Conservation (phyloP, 2,329 filamentous ascomycete species). For the Cadophora sp. region DNA sequence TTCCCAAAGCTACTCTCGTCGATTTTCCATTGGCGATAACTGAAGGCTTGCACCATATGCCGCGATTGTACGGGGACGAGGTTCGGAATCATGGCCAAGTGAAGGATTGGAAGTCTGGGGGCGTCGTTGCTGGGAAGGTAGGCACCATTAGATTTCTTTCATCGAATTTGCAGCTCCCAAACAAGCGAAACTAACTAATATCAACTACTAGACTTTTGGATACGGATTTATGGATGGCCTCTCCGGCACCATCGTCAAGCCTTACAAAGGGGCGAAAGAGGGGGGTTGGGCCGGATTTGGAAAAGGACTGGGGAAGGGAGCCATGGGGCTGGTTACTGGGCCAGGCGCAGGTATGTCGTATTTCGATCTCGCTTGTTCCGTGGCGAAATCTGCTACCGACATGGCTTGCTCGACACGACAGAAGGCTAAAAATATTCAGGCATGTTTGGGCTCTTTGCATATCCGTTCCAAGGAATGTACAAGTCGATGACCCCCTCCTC, state of each 20-base stretch:
- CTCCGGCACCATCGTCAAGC: conserved; percentile 18
- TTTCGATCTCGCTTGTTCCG: too few species aligned
- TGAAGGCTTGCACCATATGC: conserved; percentile 23
- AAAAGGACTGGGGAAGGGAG: conserved; percentile 18
- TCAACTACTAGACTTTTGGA: conserved; percentile 23
- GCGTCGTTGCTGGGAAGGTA: conserved; percentile 22
- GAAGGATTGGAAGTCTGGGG: conserved; percentile 21
- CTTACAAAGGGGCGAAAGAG: conserved; percentile 25
- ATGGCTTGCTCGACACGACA: too few species aligned
- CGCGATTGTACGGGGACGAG: conserved; percentile 23
- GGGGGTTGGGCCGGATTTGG: conserved; percentile 20
- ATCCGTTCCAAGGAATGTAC: too few species aligned
- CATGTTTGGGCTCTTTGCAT: too few species aligned
- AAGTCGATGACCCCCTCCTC: too few species aligned
- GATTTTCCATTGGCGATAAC: conserved; percentile 22
- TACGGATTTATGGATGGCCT: conserved; percentile 24
- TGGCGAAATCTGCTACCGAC: too few species aligned
- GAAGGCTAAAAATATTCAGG: too few species aligned
- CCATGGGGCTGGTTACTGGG: conserved; percentile 17
- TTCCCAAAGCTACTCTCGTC: conserved; percentile 17
- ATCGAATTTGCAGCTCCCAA: too few species aligned
- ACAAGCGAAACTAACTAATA: too few species aligned
- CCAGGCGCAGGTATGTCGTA: conserved; percentile 7
- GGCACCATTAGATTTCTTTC: too few species aligned
- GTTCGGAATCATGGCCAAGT: conserved; percentile 19